Conservation (phyloP, 2,329 filamentous ascomycete species). For the Monilinia fructigena region DNA sequence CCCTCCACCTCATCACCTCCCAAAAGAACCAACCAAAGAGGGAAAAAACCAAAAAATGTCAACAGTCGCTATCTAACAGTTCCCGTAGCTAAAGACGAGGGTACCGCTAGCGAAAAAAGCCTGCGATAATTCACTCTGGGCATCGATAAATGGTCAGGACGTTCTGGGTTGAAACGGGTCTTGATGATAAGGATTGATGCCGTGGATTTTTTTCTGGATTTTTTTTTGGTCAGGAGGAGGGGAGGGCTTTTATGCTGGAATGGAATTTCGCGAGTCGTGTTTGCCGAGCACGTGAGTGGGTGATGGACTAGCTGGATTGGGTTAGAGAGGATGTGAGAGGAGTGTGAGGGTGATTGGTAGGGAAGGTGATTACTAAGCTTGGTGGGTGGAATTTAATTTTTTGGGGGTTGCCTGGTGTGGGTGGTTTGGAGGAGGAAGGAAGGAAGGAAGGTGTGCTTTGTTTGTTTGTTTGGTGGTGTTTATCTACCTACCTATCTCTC, state of each 20-base stretch:
- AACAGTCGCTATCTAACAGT: conserved; percentile 97
- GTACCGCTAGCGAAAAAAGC: conserved; percentile 99
- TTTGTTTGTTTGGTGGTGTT: no score
- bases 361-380: no score
- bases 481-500: no score
- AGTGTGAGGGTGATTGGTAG: neutral
- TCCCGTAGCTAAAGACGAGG: conserved; percentile 67
- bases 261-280: neutral
- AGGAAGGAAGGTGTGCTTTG: no score
- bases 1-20: no score
- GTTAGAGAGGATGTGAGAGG: accelerated
- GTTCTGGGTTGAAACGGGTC: conserved; percentile 67
- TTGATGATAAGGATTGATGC: conserved; percentile 96
- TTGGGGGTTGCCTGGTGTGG: no score
- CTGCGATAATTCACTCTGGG: conserved; percentile 75
- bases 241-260: conserved; percentile 12
- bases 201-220: conserved; percentile 47
- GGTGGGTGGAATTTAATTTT: no score
- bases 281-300: neutral
- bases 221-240: neutral
- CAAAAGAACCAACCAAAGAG: no score
- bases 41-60: conserved; percentile 53
- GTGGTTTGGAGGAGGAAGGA: no score
- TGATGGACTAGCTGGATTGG: neutral
- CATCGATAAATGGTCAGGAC: conserved; percentile 91